Conservation (phyloP, 1,284 basidiomycete genomes). For the Phaffia rhodozyma region DNA sequence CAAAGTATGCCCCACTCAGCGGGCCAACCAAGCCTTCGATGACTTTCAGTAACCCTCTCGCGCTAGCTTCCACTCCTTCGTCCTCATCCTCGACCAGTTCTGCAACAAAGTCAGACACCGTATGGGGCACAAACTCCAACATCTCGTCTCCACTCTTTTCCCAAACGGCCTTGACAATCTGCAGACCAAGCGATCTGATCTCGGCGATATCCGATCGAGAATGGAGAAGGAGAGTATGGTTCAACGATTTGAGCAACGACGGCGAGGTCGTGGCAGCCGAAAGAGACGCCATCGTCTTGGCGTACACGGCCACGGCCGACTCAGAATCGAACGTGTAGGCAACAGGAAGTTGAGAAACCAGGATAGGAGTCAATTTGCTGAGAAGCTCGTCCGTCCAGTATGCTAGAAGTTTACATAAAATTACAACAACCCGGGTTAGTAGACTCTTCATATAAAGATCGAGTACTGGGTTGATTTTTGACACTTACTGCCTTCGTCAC, state of each 20-base stretch:
- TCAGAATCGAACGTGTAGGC: conserved; percentile 26
- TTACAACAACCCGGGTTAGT: not conserved
- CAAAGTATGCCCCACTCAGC: conserved; percentile 32
- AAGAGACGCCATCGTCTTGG: conserved; percentile 44
- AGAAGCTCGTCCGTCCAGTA: conserved; percentile 82
- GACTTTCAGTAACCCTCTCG: conserved; percentile 34
- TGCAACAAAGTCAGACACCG: conserved; percentile 39
- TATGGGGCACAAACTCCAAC: conserved; percentile 42
- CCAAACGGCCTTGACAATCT: conserved; percentile 65
- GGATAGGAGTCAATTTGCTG: conserved; percentile 45
- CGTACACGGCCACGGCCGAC: conserved; percentile 28
- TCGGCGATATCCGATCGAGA: conserved; percentile 65
- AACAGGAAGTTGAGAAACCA: conserved; percentile 56
- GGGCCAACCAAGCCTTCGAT: conserved; percentile 38
- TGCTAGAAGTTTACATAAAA: conserved; percentile 35
- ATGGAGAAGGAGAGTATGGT: conserved; percentile 72
- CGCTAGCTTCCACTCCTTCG: conserved; percentile 33
- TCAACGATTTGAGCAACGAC: conserved; percentile 59
- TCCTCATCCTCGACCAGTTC: conserved; percentile 42
- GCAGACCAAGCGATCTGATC: conserved; percentile 56
- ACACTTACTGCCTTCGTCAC: conserved; percentile 65
- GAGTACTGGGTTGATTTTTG: not conserved
- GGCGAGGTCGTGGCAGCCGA: conserved; percentile 47
- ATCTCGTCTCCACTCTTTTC: conserved; percentile 46
- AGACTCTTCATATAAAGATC: not conserved